These are phyloP conservation scores for Simmondsia chinensis DNA, from an alignment of 148 eudicot genomes.

Conservation along the genomic window DNA sequence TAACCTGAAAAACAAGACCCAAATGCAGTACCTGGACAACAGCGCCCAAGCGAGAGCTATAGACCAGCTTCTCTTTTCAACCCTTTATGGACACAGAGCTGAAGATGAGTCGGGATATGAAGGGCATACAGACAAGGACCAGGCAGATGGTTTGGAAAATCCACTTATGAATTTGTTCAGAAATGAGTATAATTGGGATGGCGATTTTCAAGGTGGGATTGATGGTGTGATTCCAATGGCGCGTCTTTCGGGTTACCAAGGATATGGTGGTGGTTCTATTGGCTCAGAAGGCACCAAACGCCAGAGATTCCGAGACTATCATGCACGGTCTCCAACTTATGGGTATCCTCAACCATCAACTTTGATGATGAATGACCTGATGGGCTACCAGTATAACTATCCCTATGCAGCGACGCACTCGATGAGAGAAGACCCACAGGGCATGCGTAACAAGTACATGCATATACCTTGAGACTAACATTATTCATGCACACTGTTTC, in stretches of 20 bases:
- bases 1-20: conserved; percentile 9
- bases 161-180: neutral
- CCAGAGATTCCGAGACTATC: conserved; percentile 11
- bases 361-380: conserved; percentile 15
- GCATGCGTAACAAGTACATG: too few relatives aligned
- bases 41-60: neutral
- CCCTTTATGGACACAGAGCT: neutral
- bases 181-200: conserved; percentile 11
- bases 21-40: neutral
- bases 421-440: conserved; percentile 11
- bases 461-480: too few relatives aligned
- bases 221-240: conserved; percentile 15
- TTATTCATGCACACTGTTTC: too few relatives aligned
- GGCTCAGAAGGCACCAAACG: conserved; percentile 6
- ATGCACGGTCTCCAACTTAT: conserved; percentile 12
- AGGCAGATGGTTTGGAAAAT: neutral
- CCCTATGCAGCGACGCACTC: conserved; percentile 17
- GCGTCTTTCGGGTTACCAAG: conserved; percentile 10
- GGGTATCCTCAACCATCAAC: conserved; percentile 18
- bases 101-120: conserved; percentile 9
- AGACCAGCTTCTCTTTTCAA: conserved; percentile 10
- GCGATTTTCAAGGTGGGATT: conserved; percentile 3
- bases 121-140: conserved; percentile 1
- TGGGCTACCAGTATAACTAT: conserved; percentile 14
- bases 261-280: conserved; percentile 1